Evolutionary conservation across 208 protist genomes (phyloP).

Genomic region (Vickermania ingenoplastis): DNA sequence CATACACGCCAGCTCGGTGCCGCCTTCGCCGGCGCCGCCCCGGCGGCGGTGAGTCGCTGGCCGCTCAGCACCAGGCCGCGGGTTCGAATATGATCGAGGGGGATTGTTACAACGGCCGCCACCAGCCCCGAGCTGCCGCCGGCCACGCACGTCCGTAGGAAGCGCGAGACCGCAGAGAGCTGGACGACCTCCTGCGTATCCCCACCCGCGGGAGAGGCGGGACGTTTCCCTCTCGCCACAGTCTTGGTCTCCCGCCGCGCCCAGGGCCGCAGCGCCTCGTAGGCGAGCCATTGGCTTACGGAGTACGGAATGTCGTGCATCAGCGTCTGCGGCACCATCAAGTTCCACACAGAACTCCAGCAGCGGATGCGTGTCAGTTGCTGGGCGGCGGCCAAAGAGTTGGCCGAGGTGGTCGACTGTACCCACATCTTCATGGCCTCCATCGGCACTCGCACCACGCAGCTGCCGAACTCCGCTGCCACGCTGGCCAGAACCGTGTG

Average conservation of each 20-base stretch:
- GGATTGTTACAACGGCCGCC: slow-evolving; percentile 53
- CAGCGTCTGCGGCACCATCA: slow-evolving; percentile 57
- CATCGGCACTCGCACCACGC: slow-evolving; percentile 70
- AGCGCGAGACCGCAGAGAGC: slow-evolving; percentile 5
- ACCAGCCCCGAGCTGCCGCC: slow-evolving; percentile 69
- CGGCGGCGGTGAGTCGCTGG: neutral
- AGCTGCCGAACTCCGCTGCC: slow-evolving; percentile 45
- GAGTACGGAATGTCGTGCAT: slow-evolving; percentile 79
- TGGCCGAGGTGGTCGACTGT: slow-evolving; percentile 37
- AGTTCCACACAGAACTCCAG: slow-evolving; percentile 9
- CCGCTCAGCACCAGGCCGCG: slow-evolving; percentile 44
- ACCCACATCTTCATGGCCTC: slow-evolving; percentile 80
- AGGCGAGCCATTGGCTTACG: slow-evolving; percentile 61
- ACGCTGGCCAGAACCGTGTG: slow-evolving; percentile 33
- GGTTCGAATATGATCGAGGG: slow-evolving; percentile 72
- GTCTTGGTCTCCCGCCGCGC: slow-evolving; percentile 4
- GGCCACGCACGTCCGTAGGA: slow-evolving; percentile 45
- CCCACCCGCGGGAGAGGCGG: neutral
- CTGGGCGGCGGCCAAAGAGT: slow-evolving; percentile 27
- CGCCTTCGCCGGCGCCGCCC: slow-evolving; percentile 13
- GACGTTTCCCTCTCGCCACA: neutral
- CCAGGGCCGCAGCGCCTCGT: slow-evolving; percentile 67
- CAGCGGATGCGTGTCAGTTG: slow-evolving; percentile 17
- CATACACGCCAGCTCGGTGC: slow-evolving; percentile 7
- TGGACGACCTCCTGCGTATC: neutral